phyloP scores from a whole-genome alignment of 1,284 basidiomycete species.

The Leccinum fuscescens region DNA sequence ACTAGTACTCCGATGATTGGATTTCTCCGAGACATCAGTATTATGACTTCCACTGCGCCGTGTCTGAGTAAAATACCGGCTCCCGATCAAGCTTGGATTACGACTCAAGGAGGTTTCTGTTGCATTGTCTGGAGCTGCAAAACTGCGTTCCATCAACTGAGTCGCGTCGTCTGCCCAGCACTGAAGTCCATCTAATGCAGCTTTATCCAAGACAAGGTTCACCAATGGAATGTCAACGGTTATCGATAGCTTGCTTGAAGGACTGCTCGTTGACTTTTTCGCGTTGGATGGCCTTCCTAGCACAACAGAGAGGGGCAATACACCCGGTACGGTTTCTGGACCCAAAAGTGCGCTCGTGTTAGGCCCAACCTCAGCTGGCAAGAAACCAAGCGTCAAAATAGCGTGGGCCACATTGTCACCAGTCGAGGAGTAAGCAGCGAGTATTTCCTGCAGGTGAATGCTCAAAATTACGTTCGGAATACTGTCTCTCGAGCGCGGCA shows the following conservation, averaged over 20 bases:
- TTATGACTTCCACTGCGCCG: constrained; percentile 46
- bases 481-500: neutral
- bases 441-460: constrained; percentile 40
- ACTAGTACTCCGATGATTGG: constrained; percentile 27
- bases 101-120: constrained; percentile 43
- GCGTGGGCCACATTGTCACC: constrained; percentile 27
- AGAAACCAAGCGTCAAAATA: constrained; percentile 27
- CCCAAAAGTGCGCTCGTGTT: constrained; percentile 26
- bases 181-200: constrained; percentile 71
- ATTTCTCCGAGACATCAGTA: constrained; percentile 32
- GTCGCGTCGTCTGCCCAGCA: constrained; percentile 83
- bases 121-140: constrained; percentile 28
- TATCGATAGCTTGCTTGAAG: constrained; percentile 35
- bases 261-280: constrained; percentile 10
- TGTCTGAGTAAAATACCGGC: constrained; percentile 72
- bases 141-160: constrained; percentile 57
- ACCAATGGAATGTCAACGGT: constrained; percentile 64
- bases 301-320: constrained; percentile 24
- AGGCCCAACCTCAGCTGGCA: constrained; percentile 15
- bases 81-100: constrained; percentile 77
- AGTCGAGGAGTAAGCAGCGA: constrained; percentile 46
- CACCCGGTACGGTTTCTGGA: constrained; percentile 16
- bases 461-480: constrained; percentile 18
- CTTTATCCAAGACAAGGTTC: constrained; percentile 62
- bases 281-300: constrained; percentile 15